Evolutionary conservation across 192 early-diverging fungal genomes (phyloP), one percentile per base, ranked within the genome.

Genomic region (Backusella morwellensis): DNA sequence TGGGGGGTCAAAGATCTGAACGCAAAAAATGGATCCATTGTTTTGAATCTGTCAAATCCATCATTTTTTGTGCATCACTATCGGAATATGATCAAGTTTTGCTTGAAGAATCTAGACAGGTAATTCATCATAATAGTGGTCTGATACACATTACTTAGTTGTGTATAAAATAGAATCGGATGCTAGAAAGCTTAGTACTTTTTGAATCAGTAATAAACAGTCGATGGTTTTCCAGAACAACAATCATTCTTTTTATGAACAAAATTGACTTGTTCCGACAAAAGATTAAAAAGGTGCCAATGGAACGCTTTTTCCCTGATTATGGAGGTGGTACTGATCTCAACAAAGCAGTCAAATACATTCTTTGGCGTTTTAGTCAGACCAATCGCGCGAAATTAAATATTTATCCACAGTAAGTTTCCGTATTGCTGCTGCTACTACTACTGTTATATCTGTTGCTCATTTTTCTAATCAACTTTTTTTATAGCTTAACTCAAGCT

Each of bases 191-290:
- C 72, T 85, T 96, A 59, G 92, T 91, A 17, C 85, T 96, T 59
- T 96, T 96, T 76, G 92, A 92, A 78, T 96, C 93, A 29, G 91
- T 96, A 63, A 92, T 94, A 79, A 95, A 95, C 80, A 92, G 91
- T 80, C 87, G 93, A 41, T 93, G 93, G 91, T 96, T 96, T 78
- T 74, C 94, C 74, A 86, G 92, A 74, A 93, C 93, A 23, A 91
- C 93, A 23, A 93, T 96, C 75, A 93, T 96, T 69, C 81, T 96
- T 26, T 95, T 96, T 75, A 79, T 96, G 63, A 96, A 96, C 87
- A 96, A 96, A 77, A 90, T 93, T 66, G 95, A 96, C 77, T 80
- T 96, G n/a, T 93, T 96, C 75, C 88, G 84, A 52, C 86, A 86
- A 50, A 96, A 96, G 80, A 84, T 96, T 75, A 78, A 86, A 41